Percentiles rank a stretch among this genome's conserved stretches.
Conservation (phyloP, 2,329 filamentous ascomycete species). For the Metarhizium robertsii region DNA sequence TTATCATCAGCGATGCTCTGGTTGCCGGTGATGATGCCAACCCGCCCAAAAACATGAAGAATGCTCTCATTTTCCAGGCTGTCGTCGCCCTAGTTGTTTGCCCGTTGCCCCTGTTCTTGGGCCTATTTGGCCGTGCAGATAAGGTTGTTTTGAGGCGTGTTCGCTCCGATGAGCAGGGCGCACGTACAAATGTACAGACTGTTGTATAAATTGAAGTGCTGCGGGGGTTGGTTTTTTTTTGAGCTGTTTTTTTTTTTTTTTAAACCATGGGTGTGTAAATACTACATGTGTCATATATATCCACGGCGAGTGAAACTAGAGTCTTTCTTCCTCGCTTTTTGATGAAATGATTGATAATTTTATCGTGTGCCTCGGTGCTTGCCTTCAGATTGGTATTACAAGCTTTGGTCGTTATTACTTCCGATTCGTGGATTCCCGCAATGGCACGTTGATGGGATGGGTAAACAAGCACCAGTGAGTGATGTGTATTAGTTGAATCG, state of each 20-base stretch:
- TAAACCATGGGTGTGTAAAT: neutral
- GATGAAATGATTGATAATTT: too few species aligned
- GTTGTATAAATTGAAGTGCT: neutral
- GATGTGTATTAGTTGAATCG: neutral
- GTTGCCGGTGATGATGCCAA: conserved; percentile 39
- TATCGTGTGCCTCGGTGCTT: too few species aligned
- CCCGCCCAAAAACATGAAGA: conserved; percentile 64
- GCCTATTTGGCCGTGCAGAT: conserved; percentile 54
- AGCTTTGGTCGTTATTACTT: too few species aligned
- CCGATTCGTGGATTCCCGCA: too few species aligned
- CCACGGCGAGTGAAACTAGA: neutral
- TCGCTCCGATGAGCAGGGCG: conserved; percentile 27
- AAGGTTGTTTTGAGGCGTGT: conserved; percentile 42
- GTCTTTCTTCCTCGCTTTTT: too few species aligned
- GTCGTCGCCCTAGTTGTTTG: conserved; percentile 56
- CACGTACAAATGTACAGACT: neutral
- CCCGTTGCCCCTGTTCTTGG: conserved; percentile 60
- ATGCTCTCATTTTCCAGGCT: conserved; percentile 69
- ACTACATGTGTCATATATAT: neutral
- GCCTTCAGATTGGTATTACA: too few species aligned
- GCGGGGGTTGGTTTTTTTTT: neutral
- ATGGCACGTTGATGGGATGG: neutral
- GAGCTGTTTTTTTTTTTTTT: neutral
- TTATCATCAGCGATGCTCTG: conserved; percentile 72
- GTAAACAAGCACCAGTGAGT: neutral